Evolutionary conservation across 805 yeast genomes (phyloP), one percentile per base, ranked within the genome.

Genomic region (Spathaspora arborariae): DNA sequence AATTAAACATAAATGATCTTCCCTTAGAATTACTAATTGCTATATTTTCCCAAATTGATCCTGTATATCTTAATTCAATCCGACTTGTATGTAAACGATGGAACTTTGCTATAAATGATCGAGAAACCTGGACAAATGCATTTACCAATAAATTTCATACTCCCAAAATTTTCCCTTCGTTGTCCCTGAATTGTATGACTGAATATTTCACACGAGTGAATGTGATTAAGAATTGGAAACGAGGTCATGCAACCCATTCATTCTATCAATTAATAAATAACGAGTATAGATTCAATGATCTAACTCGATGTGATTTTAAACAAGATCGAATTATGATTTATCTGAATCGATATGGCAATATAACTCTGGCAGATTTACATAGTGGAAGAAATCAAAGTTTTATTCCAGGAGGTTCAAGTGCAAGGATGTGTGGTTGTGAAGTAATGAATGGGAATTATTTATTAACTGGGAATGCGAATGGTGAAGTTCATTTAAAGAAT

Each of bases 1-100:
- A 21, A 16, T 3, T 13, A 30, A 30, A 33, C n/a, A 54, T 67
- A 34, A 61, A 63, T 51, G 67, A 65, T 16, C 58, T 79, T n/a
- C 83, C 84, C 2, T 45, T 62, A 2, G 84, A 79, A 53, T 48
- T 78, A 1, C 57, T 79, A 44, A 68, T 75, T 44, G 58, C 63
- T 24, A 63, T 79, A 13, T 76, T 79, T 52, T 60, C 75, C 4
- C 60, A 69, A 44, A 66, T 78, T 6, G 80, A 79, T 45, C 74
- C 79, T 3, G 52, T 59, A 3, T 72, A 79, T 22, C 59, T 79
- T 40, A 63, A 63, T 43, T 58, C 54, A 16, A 54, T 73, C 6
- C 64, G 78, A 6, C 51, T 66, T 18, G 84, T 79, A 5, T 79
- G 83, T 51, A 67, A 62, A 43, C 54, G 63, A 39, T 79, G 84